Evolutionary conservation across 192 early-diverging fungal genomes (phyloP).

Genomic region (Entrophospora sp.): DNA sequence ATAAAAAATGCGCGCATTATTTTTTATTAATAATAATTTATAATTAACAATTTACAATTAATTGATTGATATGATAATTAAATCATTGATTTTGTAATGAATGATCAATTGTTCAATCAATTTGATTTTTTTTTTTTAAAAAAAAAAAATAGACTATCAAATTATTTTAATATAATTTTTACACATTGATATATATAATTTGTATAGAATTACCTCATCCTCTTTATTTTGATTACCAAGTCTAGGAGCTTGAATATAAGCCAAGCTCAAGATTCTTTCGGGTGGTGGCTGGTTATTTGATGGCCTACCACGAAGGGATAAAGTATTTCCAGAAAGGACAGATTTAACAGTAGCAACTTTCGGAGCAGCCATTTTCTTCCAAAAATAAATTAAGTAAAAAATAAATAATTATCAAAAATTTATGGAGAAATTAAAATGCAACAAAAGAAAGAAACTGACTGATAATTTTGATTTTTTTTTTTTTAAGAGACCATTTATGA

Average conservation of each 20-base stretch:
- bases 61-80: no score
- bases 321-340: slow-evolving; percentile 86
- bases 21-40: neutral
- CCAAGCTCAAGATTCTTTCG: slow-evolving; percentile 75
- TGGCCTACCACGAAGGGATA: slow-evolving; percentile 79
- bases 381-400: no score
- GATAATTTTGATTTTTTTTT: no score
- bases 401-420: neutral
- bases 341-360: slow-evolving; percentile 80
- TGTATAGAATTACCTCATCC: slow-evolving; percentile 84
- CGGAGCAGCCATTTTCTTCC: slow-evolving; percentile 39
- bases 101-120: neutral
- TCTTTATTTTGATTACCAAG: slow-evolving; percentile 71
- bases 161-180: neutral
- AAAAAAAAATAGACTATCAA: neutral
- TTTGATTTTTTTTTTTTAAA: neutral
- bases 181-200: no score
- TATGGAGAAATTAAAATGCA: no score
- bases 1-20: neutral
- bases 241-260: slow-evolving; percentile 75
- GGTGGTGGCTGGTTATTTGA: slow-evolving; percentile 70
- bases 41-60: no score
- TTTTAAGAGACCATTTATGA: no score
- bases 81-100: no score
- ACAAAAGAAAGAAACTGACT: no score